These are phyloP conservation scores for Laetiporus sulphureus DNA, from an alignment of 1,284 basidiomycete genomes.

Conservation along the genomic window DNA sequence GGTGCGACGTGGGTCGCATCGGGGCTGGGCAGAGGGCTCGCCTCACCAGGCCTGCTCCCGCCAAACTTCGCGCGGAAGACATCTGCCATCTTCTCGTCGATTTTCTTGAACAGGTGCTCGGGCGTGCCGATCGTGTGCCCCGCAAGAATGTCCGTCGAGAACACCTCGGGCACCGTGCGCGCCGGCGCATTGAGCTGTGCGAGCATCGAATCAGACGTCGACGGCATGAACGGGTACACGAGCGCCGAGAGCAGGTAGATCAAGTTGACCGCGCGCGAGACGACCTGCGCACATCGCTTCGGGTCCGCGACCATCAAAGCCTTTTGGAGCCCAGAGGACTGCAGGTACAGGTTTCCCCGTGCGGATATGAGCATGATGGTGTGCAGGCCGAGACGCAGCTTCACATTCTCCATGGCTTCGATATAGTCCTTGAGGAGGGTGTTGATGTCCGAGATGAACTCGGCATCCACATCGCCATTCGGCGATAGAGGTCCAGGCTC, in stretches of 20 bases:
- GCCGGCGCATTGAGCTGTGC: slow-evolving; percentile 88
- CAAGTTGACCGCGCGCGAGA: slow-evolving; percentile 87
- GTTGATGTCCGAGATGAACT: slow-evolving; percentile 83
- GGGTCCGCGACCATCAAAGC: slow-evolving; percentile 80
- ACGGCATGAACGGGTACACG: slow-evolving; percentile 96
- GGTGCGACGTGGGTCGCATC: slow-evolving; percentile 35
- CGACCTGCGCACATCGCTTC: slow-evolving; percentile 82
- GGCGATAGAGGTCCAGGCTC: slow-evolving; percentile 59
- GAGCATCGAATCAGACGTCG: slow-evolving; percentile 79
- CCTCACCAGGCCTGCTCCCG: slow-evolving; percentile 28
- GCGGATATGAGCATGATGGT: slow-evolving; percentile 88
- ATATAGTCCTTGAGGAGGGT: slow-evolving; percentile 75
- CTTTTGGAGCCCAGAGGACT: slow-evolving; percentile 89
- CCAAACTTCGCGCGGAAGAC: slow-evolving; percentile 79
- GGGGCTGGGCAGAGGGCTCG: slow-evolving; percentile 27
- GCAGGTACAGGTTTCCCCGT: slow-evolving; percentile 93
- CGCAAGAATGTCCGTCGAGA: slow-evolving; percentile 78
- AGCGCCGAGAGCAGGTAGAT: slow-evolving; percentile 88
- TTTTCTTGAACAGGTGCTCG: slow-evolving; percentile 89
- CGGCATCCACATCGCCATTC: slow-evolving; percentile 64
- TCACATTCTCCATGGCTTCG: slow-evolving; percentile 87
- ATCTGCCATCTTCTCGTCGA: slow-evolving; percentile 88
- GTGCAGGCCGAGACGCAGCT: slow-evolving; percentile 83
- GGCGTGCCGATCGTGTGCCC: slow-evolving; percentile 87
- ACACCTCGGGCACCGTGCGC: slow-evolving; percentile 61